Evolutionary conservation across 352 stramenopile genomes (phyloP), one percentile per base, ranked within the genome.

Genomic region (Globisporangium alternatum): DNA sequence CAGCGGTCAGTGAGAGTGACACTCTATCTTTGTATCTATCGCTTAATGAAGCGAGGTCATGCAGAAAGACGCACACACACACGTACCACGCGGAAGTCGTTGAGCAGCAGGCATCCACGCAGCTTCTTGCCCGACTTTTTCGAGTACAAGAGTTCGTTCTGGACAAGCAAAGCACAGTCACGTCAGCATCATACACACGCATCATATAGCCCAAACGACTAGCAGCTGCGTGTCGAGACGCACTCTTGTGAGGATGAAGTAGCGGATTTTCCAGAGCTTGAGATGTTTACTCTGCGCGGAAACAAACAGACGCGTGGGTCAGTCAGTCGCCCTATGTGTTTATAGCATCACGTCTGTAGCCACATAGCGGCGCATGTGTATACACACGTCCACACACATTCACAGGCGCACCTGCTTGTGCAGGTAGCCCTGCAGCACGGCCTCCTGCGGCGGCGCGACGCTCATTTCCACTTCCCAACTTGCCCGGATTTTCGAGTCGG

Each of bases 261-360:
- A 95, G 43, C 87, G 87, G 45, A 95, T 82, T 65, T 90, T 90
- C 87, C 87, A 95, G 49, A 93, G 69, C 71, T 93, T 91, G 17
- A 95, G 49, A 64, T 95, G 87, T 58, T 90, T 81, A 66, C 87
- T 95, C 87, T 95, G 61, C 57, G 43, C 19, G 17, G 7, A 17
- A 48, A 10, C 43, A 48, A 48, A 22, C 43, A 48, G 43, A 21
- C 43, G 43, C 43, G 43, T 22, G 19, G 17, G 3, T 22, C 43
- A 48, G 19, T 48, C 43, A 21, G 43, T 22, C 43, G 19, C 19
- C 19, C 17, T 48, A 6, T 22, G 2, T 7, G 17, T 22, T n/a
- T 22, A 22, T 48, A 48, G 39, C 39, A n/a, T 4, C 39, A n/a
- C 3, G 13, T 45, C 4, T 22, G 17, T 2, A 21, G 17, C 15